These are phyloP conservation scores for Fistulinella prunicolor DNA, from an alignment of 768 basidiomycete genomes.

Conservation along the genomic window DNA sequence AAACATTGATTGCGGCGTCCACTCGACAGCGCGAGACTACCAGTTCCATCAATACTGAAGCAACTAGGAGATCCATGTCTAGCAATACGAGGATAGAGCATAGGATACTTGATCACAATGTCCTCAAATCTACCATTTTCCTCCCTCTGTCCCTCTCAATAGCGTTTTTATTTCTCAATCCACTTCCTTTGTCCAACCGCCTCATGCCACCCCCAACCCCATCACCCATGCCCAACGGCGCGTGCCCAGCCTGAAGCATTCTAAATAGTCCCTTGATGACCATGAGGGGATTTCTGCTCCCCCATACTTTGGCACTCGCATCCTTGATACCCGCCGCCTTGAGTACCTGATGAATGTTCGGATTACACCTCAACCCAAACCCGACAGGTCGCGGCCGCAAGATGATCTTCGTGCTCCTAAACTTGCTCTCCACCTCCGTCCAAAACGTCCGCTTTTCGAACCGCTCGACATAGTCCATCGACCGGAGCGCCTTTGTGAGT, in stretches of 20 bases:
- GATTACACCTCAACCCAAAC: constrained; percentile 89
- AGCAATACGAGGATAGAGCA: not conserved
- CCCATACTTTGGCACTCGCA: constrained; percentile 92
- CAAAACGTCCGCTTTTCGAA: constrained; percentile 95
- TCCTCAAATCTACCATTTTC: constrained; percentile 65
- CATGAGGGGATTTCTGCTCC: constrained; percentile 71
- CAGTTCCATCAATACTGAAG: too few relatives aligned
- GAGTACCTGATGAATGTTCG: constrained; percentile 82
- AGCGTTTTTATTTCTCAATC: constrained; percentile 63
- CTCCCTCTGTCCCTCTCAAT: constrained; percentile 83
- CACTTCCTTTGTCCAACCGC: constrained; percentile 71
- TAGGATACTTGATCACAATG: constrained; percentile 31
- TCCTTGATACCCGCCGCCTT: constrained; percentile 96
- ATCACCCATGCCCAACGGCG: constrained; percentile 77
- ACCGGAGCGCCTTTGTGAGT: constrained; percentile 68
- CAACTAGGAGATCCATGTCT: too few relatives aligned
- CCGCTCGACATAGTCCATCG: constrained; percentile 91
- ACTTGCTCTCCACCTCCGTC: constrained; percentile 84
- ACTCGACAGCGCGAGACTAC: too few relatives aligned
- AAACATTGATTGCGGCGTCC: too few relatives aligned
- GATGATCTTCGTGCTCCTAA: constrained; percentile 77
- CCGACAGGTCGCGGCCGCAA: constrained; percentile 83
- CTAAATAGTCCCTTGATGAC: constrained; percentile 84
- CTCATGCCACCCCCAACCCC: constrained; percentile 72
- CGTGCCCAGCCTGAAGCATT: constrained; percentile 82